Conservation (phyloP, 495 filamentous ascomycete genomes). For the Lophiostoma macrostomum region DNA sequence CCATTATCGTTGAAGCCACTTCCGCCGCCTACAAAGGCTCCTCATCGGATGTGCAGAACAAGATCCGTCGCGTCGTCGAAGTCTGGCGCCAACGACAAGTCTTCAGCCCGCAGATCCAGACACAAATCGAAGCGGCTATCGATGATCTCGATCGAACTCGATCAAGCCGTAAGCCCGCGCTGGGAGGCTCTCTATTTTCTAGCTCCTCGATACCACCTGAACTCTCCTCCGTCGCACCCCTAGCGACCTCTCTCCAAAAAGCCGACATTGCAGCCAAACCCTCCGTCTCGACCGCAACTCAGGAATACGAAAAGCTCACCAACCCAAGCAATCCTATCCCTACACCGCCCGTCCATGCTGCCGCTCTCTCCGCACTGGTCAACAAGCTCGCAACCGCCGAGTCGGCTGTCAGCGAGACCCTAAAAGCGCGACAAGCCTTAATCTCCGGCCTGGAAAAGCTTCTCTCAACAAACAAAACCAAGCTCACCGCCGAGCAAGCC, state of each 20-base stretch:
- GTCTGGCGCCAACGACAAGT: slow-evolving; percentile 86
- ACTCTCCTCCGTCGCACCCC: slow-evolving; percentile 66
- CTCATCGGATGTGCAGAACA: slow-evolving; percentile 76
- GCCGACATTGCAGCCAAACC: slow-evolving; percentile 59
- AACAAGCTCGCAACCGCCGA: slow-evolving; percentile 89
- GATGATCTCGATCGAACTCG: slow-evolving; percentile 81
- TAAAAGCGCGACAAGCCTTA: slow-evolving; percentile 77
- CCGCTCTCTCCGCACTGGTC: slow-evolving; percentile 79
- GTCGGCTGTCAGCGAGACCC: slow-evolving; percentile 80
- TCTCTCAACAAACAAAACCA: slow-evolving; percentile 67
- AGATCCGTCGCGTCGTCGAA: slow-evolving; percentile 83
- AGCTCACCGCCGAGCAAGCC: slow-evolving; percentile 64
- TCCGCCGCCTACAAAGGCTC: slow-evolving; percentile 82
- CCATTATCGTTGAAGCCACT: slow-evolving; percentile 82
- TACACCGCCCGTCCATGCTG: slow-evolving; percentile 83
- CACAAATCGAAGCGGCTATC: slow-evolving; percentile 71
- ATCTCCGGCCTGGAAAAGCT: slow-evolving; percentile 80
- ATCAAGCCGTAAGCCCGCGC: slow-evolving; percentile 58
- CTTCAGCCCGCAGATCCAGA: slow-evolving; percentile 76
- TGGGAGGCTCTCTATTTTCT: slow-evolving; percentile 69
- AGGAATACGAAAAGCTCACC: slow-evolving; percentile 77
- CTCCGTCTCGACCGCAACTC: slow-evolving; percentile 62
- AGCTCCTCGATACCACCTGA: slow-evolving; percentile 65
- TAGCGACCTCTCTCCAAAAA: slow-evolving; percentile 71
- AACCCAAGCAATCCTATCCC: slow-evolving; percentile 64